Base-by-base conservation (phyloP, 1,284 basidiomycete genomes). In the Ustilago nuda region DNA sequence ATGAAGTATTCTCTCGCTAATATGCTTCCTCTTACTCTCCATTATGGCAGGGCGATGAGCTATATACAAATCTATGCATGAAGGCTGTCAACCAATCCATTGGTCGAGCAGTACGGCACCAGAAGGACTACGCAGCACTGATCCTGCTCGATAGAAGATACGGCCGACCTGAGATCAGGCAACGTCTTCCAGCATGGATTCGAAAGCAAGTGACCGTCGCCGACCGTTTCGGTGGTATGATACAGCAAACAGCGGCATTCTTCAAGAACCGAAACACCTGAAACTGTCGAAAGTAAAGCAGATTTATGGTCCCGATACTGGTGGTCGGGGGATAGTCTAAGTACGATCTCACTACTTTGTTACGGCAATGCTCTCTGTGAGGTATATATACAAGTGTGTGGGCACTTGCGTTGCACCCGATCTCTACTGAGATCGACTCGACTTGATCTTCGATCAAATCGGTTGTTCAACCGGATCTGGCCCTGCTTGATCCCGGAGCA, bases 11-110 rank as follows among this genome's bases (percentile, higher is more conserved):
- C n/a, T 5, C 9, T 33, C n/a, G 51, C 46, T 39, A 15, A 23
- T 41, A 45, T 17, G 27, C 17, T 8, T 30, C 23, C 9, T 7
- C 0, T 12, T 43, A 3, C 15, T 56, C 17, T 39, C 30, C 11
- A 37, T n/a, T 33, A 13, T 13, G n/a, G 27, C 41, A 69, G 59
- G 77, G 76, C 23, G 76, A 81, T 33, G 83, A 84, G 46, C 68
- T 85, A 13, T 85, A 85, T 66, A 66, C 80, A 23, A 85, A 85
- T 36, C 65, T 85, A 46, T 97, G 94, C 83, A 97, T 98, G 94
- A 93, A 94, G 58, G 89, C 95, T 0, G 95, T 98, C 48, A 99
- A 99, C 87, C 96, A 99, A 86, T 94, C 93, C 63, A 98, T 99
- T 71, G 95, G 95, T 92, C 67, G 84, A n/a, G 83, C 84, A 11